phyloP scores from a whole-genome alignment of 805 yeast genomes.

The Lipomyces orientalis region DNA sequence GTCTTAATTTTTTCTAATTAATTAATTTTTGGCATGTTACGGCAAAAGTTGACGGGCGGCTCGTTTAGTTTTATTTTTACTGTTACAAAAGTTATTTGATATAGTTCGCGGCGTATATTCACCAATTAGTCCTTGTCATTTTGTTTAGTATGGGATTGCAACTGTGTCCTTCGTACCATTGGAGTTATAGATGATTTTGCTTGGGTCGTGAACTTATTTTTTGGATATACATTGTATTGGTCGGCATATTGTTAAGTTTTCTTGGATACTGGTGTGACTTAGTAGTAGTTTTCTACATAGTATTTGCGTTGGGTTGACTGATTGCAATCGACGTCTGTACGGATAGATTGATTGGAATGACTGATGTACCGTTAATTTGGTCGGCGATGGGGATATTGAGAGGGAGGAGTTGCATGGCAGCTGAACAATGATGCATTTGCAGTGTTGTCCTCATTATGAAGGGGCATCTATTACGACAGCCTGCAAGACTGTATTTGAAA shows the following conservation, averaged over 20 bases:
- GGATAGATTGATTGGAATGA: not conserved
- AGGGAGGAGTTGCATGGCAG: not conserved
- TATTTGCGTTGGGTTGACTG: too few relatives aligned
- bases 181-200: not conserved
- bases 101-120: conserved; percentile 1
- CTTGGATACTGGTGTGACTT: not conserved
- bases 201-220: not conserved
- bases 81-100: not conserved
- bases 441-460: not conserved
- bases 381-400: not conserved
- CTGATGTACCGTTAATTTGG: not conserved
- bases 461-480: too few relatives aligned
- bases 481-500: not conserved
- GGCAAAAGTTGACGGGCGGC: not conserved
- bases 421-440: not conserved
- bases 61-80: not conserved
- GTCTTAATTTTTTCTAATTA: not conserved
- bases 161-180: not conserved
- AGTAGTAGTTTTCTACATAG: not conserved
- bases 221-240: not conserved
- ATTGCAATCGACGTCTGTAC: not conserved
- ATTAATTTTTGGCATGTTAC: not conserved
- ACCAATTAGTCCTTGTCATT: not conserved
- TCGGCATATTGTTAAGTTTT: conserved; percentile 4
- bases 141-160: not conserved